phyloP scores from a whole-genome alignment of 2,329 filamentous ascomycete genomes.

The Fonsecaea erecta region DNA sequence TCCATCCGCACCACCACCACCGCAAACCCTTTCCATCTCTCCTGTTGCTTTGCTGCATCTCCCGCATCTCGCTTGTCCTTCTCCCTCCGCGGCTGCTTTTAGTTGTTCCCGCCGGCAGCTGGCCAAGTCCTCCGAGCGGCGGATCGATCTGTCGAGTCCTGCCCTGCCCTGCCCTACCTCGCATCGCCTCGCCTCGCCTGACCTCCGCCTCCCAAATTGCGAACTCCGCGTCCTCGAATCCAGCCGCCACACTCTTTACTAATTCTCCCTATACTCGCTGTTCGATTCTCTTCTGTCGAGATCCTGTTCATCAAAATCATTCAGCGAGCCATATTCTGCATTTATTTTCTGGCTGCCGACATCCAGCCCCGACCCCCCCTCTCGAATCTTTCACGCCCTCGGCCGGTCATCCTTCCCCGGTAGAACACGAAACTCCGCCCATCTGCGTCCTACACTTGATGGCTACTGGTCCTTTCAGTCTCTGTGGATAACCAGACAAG shows the following conservation, averaged over 20 bases:
- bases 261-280: constrained; percentile 8
- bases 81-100: constrained; percentile 12
- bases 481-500: constrained; percentile 14
- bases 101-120: constrained; percentile 1
- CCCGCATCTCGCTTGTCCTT: constrained; percentile 7
- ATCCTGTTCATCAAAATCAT: not conserved
- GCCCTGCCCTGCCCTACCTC: constrained; percentile 15
- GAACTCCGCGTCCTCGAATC: constrained; percentile 29
- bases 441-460: constrained; percentile 19
- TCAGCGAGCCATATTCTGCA: not conserved
- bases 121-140: constrained; percentile 4
- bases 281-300: not conserved
- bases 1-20: constrained; percentile 2
- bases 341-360: constrained; percentile 7
- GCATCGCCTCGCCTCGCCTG: constrained; percentile 27
- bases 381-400: not conserved
- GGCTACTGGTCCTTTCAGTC: constrained; percentile 12
- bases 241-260: constrained; percentile 29
- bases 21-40: constrained; percentile 7
- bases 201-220: constrained; percentile 27
- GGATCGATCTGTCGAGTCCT: too few relatives aligned
- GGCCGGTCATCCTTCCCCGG: not conserved
- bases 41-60: constrained; percentile 10
- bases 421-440: not conserved
- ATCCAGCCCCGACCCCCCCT: not conserved